These are phyloP conservation scores for Flammula alnicola DNA, from an alignment of 1,284 basidiomycete species.

Conservation along the genomic window DNA sequence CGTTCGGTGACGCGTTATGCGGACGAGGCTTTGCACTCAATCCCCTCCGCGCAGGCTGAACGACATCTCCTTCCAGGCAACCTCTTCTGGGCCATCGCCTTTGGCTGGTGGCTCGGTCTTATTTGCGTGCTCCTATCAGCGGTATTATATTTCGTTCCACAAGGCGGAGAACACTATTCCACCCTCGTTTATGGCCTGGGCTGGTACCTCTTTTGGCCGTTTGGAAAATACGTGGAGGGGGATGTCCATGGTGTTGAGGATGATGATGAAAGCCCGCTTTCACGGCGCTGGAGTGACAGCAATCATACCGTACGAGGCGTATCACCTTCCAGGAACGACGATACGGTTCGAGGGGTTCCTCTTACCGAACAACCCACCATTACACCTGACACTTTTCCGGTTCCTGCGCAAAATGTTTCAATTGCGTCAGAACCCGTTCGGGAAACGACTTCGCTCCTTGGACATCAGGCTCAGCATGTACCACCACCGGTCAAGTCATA, in stretches of 20 bases:
- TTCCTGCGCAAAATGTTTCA: slow-evolving; percentile 27
- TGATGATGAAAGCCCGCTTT: slow-evolving; percentile 31
- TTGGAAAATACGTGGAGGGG: slow-evolving; percentile 98
- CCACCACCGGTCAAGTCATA: slow-evolving; percentile 64
- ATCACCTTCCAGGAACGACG: slow-evolving; percentile 26
- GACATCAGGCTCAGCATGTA: slow-evolving; percentile 28
- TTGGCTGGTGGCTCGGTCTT: slow-evolving; percentile 92
- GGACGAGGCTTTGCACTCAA: slow-evolving; percentile 90
- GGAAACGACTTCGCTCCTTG: slow-evolving; percentile 49
- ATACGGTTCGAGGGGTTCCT: slow-evolving; percentile 24
- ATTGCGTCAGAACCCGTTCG: slow-evolving; percentile 19
- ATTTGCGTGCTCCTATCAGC: slow-evolving; percentile 72
- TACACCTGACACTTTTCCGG: slow-evolving; percentile 33
- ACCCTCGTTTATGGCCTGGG: slow-evolving; percentile 91
- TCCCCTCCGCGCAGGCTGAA: slow-evolving; percentile 91
- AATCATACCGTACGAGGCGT: slow-evolving; percentile 38
- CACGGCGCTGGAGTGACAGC: slow-evolving; percentile 35
- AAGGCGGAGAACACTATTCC: slow-evolving; percentile 85
- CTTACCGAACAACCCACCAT: slow-evolving; percentile 39
- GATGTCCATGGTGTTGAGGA: slow-evolving; percentile 39
- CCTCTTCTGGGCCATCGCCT: slow-evolving; percentile 86
- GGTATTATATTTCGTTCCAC: slow-evolving; percentile 75
- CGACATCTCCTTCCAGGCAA: slow-evolving; percentile 92
- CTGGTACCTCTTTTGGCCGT: slow-evolving; percentile 98
- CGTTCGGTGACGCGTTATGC: slow-evolving; percentile 96